Conservation (phyloP, 139 green algal genomes). For the Chlamydomonas incerta region DNA sequence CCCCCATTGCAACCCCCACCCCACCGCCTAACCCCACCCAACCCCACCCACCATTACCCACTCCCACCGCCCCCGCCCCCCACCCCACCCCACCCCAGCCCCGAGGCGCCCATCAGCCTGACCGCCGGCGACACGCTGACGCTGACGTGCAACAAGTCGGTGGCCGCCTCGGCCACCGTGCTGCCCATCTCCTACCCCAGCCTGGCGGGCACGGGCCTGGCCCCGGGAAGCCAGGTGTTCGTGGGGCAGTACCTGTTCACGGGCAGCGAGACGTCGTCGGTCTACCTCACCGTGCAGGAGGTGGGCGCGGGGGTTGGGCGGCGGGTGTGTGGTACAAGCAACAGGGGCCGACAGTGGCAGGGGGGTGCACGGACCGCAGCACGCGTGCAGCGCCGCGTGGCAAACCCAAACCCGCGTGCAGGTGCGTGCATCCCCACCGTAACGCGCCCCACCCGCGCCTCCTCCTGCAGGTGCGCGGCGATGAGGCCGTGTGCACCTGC, state of each 20-base stretch:
- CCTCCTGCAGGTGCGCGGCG: slow-evolving; percentile 27
- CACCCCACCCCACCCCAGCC: slow-evolving; percentile 35
- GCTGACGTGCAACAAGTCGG: slow-evolving; percentile 69
- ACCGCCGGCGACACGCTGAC: slow-evolving; percentile 64
- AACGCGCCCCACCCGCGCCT: not conserved
- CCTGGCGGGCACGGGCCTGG: slow-evolving; percentile 60
- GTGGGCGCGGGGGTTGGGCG: slow-evolving; percentile 22
- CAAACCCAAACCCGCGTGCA: too few relatives aligned
- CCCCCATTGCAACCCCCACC: not conserved
- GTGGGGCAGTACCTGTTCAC: slow-evolving; percentile 77
- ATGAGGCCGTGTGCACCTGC: slow-evolving; percentile 69
- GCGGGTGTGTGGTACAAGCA: too few relatives aligned
- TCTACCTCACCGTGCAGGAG: slow-evolving; percentile 75
- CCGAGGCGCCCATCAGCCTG: slow-evolving; percentile 66
- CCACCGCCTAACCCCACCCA: too few relatives aligned
- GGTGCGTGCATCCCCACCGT: too few relatives aligned
- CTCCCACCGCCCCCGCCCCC: not conserved
- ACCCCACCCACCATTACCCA: too few relatives aligned
- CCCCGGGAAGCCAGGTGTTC: slow-evolving; percentile 75
- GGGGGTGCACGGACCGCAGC: too few relatives aligned
- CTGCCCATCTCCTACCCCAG: slow-evolving; percentile 73
- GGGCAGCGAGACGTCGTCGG: slow-evolving; percentile 67
- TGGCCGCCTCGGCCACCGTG: slow-evolving; percentile 44
- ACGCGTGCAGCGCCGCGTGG: too few relatives aligned
- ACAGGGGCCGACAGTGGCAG: too few relatives aligned